Conservation (phyloP, 1,284 basidiomycete species). For the Schizophyllum amplum region DNA sequence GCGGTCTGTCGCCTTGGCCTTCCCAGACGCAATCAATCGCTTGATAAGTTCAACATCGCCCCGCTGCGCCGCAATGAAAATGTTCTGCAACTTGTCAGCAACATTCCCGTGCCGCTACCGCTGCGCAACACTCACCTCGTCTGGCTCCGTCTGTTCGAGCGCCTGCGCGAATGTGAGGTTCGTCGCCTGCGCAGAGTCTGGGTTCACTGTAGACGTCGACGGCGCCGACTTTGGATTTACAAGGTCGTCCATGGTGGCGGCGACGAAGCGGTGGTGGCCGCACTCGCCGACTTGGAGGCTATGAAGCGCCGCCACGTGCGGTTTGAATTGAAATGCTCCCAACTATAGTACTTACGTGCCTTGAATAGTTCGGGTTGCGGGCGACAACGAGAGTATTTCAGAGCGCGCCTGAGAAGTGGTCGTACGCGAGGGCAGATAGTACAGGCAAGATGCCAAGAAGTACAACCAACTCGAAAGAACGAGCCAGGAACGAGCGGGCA, state of each 20-base stretch:
- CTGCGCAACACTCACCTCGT: constrained; percentile 25
- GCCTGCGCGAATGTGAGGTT: constrained; percentile 30
- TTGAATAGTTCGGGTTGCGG: no score
- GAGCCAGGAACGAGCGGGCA: constrained; percentile 52
- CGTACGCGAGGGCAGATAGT: no score
- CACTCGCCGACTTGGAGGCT: no score
- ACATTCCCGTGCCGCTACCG: constrained; percentile 18
- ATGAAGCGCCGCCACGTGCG: no score
- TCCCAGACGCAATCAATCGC: constrained; percentile 65
- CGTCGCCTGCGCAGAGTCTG: constrained; percentile 22
- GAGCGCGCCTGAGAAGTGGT: no score
- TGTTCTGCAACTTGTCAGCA: constrained; percentile 25
- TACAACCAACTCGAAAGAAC: no score
- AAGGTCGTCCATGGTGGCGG: constrained; percentile 27
- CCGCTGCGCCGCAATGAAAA: constrained; percentile 83
- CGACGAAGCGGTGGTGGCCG: no score
- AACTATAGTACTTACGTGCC: no score
- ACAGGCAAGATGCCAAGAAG: no score
- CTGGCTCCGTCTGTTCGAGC: constrained; percentile 20
- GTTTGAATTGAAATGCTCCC: no score
- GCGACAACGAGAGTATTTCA: no score
- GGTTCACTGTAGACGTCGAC: constrained; percentile 29
- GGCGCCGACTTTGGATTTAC: constrained; percentile 31
- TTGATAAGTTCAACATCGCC: constrained; percentile 72
- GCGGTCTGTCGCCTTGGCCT: constrained; percentile 69